Base-by-base conservation (phyloP, 768 basidiomycete species). In the Pisolithus albus region DNA sequence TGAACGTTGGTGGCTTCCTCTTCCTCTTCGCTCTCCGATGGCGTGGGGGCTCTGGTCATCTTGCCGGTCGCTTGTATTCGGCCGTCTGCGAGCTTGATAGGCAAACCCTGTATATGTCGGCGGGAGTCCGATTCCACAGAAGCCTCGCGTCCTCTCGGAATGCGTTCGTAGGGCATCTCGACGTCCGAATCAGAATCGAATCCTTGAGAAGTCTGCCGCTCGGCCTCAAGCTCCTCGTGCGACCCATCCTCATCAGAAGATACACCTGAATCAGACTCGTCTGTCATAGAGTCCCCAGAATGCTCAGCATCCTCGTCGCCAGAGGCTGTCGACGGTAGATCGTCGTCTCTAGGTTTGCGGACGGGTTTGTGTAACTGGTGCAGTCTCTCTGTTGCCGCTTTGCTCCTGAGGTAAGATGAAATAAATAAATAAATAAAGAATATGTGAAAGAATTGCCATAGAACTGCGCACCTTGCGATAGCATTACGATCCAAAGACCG, bases 1-100 rank as follows among this genome's bases (percentile, higher is more conserved):
- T 56, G 53, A 15, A 63, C 56, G 49, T 69, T 67, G 7, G 61
- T 62, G 51, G 69, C 61, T 50, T 60, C 64, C 50, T 73, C 70
- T 23, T 75, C 70, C 45, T 70, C 61, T 21, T 67, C 64, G 24
- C 62, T 57, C 46, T 73, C 61, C 37, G 54, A 48, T 30, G 66
- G 53, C 21, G 44, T 51, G 11, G 54, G 53, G 5, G 52, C 56
- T 21, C 47, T 44, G 37, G 58, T 66, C 44, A 64, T 57, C 40
- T 61, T 71, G 41, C 75, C 77, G 23, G 77, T 81, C 51, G 80
- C 69, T 62, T 84, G 80, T 56, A 97, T 77, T 54, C 79, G 80
- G 1, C 94, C 94, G 56, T 88, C 78, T 3, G 84, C 75, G 2
- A 95, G 75, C 68, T 96, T 97, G 61, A 95, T 93, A 9, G 94